These are phyloP conservation scores for Apiotrichum montevideense DNA, from an alignment of 1,284 basidiomycete species.

Conservation along the genomic window DNA sequence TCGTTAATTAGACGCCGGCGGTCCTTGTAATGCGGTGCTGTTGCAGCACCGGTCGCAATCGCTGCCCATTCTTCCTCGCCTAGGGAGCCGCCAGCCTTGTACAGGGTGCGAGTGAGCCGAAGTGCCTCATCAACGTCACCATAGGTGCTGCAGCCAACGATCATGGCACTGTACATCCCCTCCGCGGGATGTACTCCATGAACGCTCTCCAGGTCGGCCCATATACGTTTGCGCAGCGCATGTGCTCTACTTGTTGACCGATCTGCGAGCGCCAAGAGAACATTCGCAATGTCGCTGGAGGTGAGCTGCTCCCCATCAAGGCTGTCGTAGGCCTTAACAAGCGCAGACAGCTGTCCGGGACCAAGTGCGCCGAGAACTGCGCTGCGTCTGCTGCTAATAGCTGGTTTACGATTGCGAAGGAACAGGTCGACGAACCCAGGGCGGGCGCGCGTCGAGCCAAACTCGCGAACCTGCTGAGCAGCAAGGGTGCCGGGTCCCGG, in stretches of 20 bases:
- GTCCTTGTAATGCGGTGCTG: not conserved
- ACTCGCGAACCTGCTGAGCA: not conserved
- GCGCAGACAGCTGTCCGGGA: not conserved
- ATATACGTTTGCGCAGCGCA: constrained; percentile 14
- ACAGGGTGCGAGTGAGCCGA: not conserved
- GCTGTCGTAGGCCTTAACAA: constrained; percentile 4
- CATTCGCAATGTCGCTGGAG: not conserved
- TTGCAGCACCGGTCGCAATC: not conserved
- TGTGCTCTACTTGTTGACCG: not conserved
- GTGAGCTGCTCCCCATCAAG: not conserved
- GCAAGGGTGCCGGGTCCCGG: not conserved
- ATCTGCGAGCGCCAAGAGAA: not conserved
- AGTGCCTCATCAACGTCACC: not conserved
- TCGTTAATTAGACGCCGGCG: not conserved
- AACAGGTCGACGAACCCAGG: not conserved
- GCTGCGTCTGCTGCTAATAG: not conserved
- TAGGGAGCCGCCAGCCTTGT: not conserved
- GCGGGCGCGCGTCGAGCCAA: not conserved
- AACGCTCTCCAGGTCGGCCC: constrained; percentile 8
- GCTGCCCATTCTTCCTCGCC: not conserved
- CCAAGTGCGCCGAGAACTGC: constrained; percentile 6
- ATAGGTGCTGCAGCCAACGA: not conserved
- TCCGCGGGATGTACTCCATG: not conserved
- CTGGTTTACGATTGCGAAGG: not conserved
- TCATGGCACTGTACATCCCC: not conserved